Evolutionary conservation across 352 stramenopile genomes (phyloP).

Genomic region (Phytopythium mirpurense): DNA sequence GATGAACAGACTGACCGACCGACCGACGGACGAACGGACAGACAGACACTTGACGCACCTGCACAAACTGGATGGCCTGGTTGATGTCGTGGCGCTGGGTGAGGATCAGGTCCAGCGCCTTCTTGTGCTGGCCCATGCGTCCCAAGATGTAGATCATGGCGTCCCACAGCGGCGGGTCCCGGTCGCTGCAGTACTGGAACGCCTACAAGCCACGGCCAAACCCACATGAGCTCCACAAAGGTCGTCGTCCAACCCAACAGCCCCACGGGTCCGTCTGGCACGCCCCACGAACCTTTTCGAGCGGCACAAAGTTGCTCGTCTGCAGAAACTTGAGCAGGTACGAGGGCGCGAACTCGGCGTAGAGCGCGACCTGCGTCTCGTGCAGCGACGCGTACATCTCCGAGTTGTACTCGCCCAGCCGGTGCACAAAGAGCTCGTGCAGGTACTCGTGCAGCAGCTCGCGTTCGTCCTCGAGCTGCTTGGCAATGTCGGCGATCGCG

Average conservation of each 20-base stretch:
- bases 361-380: constrained; percentile 70
- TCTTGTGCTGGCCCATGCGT: constrained; percentile 85
- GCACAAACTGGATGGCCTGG: constrained; percentile 79
- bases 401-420: constrained; percentile 70
- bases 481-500: constrained; percentile 70
- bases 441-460: constrained; percentile 72
- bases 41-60: constrained; percentile 15
- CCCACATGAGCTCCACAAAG: too few species aligned
- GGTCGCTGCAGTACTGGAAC: constrained; percentile 75
- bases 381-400: constrained; percentile 70
- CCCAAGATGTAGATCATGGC: constrained; percentile 87
- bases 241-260: too few species aligned
- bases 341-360: constrained; percentile 56
- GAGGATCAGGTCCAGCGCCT: constrained; percentile 75
- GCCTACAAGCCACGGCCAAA: constrained; percentile 22
- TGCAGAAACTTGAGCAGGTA: constrained; percentile 76
- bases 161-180: constrained; percentile 67
- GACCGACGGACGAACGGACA: background rate
- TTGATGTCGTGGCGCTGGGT: constrained; percentile 79
- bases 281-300: constrained; percentile 56
- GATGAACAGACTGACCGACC: too few species aligned
- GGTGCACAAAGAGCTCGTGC: constrained; percentile 69
- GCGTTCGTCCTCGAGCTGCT: constrained; percentile 60
- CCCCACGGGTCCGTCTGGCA: too few species aligned
- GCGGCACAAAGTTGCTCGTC: constrained; percentile 73